Evolutionary conservation across 306 rosid species (phyloP), one percentile per base, ranked within the genome.

Genomic region (Vigna radiata): DNA sequence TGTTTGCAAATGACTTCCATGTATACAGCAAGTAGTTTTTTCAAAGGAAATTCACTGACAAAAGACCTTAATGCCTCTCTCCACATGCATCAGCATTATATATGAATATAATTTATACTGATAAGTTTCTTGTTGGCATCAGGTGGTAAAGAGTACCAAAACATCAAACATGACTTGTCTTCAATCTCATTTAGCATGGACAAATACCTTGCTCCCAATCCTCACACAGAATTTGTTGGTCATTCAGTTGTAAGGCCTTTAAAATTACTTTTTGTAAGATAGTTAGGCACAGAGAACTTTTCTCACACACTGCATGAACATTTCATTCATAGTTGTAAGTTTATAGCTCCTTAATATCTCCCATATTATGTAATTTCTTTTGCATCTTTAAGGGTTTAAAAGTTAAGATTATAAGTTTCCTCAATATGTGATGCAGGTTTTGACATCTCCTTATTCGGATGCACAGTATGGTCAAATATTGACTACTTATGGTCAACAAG

Each of bases 181-280:
- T 80, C 87, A 31, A 25, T 76, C 2, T 41, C 89, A 54, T 79
- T 72, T 61, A 65, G 81, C 55, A 43, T 82, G 89, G 88, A 72
- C 27, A 83, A 90, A 86, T 89, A 81, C 27, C 76, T 82, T 17
- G 86, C 82, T 76, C 87, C 76, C 46, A 90, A 83, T 68, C 84
- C 89, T 21, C 84, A 83, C 31, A 84, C 76, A 82, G 96, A 92
- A 71, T 90, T 86, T 82, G 82, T 84, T 68, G 82, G 90, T 75
- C 98, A 88, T 82, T 89, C 98, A 37, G 73, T 85, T 79, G 98
- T 93, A 90, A 89, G 91, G 37, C 23, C 64, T 68, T 77, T 73
- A 64, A 3, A 73, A 54, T 71, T 58, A 53, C 68, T 27, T 78
- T 73, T 46, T 25, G 54, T 53, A 52, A 76, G 36, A 63, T 64